Evolutionary conservation across 768 basidiomycete genomes (phyloP).

Genomic region (Hirschioporus abietinus): DNA sequence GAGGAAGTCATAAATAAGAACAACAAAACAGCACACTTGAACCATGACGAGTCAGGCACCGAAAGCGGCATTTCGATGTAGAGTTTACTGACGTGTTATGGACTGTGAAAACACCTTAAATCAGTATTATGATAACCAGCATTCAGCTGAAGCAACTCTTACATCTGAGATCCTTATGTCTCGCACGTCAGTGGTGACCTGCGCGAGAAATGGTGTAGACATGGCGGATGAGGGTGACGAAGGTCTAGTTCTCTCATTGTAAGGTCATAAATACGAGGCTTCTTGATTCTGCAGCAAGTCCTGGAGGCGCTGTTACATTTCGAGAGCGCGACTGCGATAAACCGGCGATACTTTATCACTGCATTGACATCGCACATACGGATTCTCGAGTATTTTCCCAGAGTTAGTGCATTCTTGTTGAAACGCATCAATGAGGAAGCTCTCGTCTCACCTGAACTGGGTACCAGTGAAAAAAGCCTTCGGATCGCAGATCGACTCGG

Average conservation of each 20-base stretch:
- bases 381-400: neutral
- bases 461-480: no score
- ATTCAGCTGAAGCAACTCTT: neutral
- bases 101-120: neutral
- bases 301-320: neutral
- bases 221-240: neutral
- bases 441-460: neutral
- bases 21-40: neutral
- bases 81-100: neutral
- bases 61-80: no score
- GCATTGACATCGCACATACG: neutral
- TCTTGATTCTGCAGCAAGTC: neutral
- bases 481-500: no score
- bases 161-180: neutral
- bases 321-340: neutral
- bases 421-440: neutral
- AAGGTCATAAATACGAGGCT: neutral
- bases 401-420: neutral
- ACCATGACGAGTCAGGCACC: no score
- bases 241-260: neutral
- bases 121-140: neutral
- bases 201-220: neutral
- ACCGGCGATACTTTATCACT: neutral
- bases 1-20: neutral
- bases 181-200: neutral